A percentile compares a stretch with the other conserved stretches of the same genome.
Conservation (phyloP, 2,329 filamentous ascomycete species). For the Pyrenophora tritici-repentis region DNA sequence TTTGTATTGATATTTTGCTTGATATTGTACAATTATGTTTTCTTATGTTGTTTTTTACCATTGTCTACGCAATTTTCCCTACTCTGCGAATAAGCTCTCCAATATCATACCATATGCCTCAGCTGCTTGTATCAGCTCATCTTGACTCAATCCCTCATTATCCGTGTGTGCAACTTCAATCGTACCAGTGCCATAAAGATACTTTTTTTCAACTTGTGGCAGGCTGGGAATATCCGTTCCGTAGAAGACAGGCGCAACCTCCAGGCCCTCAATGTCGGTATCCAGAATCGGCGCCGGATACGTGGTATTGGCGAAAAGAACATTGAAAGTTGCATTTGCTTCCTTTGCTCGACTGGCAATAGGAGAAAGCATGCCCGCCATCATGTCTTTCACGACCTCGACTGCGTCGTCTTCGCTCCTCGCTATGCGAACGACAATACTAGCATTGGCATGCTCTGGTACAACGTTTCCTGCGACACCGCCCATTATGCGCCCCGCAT, state of each 20-base stretch:
- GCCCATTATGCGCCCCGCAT: constrained; percentile 77
- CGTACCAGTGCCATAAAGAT: constrained; percentile 27
- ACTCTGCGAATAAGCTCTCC: constrained; percentile 21
- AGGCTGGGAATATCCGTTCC: constrained; percentile 33
- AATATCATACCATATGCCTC: constrained; percentile 32
- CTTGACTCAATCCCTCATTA: constrained; percentile 26
- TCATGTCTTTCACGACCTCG: constrained; percentile 21
- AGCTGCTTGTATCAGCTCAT: constrained; percentile 27
- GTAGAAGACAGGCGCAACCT: constrained; percentile 31
- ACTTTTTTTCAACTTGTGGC: constrained; percentile 28
- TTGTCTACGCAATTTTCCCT: background rate
- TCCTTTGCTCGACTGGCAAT: constrained; percentile 18
- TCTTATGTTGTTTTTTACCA: too few species aligned
- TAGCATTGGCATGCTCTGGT: constrained; percentile 70
- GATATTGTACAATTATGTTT: too few species aligned
- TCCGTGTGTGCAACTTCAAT: constrained; percentile 33
- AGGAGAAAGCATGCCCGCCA: constrained; percentile 23
- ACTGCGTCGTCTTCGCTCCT: constrained; percentile 26
- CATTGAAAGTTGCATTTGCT: constrained; percentile 21
- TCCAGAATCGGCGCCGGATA: constrained; percentile 26
- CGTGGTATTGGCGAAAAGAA: constrained; percentile 12
- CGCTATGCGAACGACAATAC: constrained; percentile 59
- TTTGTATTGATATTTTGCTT: too few species aligned
- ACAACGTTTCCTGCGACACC: constrained; percentile 89
- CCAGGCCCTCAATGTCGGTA: constrained; percentile 27